Evolutionary conservation across 371 early-diverging fungal genomes (phyloP).

Genomic region (Rhizomucor pusillus): DNA sequence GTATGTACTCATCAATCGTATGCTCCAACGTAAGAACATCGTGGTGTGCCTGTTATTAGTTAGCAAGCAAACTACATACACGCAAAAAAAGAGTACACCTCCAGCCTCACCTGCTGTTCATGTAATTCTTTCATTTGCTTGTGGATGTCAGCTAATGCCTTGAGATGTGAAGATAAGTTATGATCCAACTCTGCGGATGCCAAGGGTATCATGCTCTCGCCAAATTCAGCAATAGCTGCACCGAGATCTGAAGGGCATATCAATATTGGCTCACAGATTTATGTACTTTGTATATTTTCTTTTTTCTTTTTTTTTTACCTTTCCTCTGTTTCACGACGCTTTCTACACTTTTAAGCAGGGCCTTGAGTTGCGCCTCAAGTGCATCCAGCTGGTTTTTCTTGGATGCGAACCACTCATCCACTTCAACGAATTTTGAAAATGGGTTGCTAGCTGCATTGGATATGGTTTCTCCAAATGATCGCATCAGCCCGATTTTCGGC

Average conservation of each 20-base stretch:
- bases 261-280: background rate
- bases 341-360: constrained; percentile 80
- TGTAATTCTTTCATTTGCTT: constrained; percentile 76
- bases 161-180: constrained; percentile 60
- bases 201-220: constrained; percentile 77
- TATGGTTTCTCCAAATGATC: constrained; percentile 49
- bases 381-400: constrained; percentile 77
- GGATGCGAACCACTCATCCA: constrained; percentile 76
- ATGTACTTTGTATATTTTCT: no score
- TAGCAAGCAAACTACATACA: constrained; percentile 20
- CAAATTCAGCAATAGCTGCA: constrained; percentile 76
- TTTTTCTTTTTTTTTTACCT: no score
- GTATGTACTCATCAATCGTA: constrained; percentile 86
- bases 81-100: background rate
- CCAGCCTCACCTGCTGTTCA: constrained; percentile 55
- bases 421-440: constrained; percentile 44
- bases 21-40: constrained; percentile 75
- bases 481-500: constrained; percentile 30
- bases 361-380: constrained; percentile 82
- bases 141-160: constrained; percentile 73
- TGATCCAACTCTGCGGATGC: constrained; percentile 73
- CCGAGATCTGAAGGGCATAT: constrained; percentile 58
- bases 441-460: constrained; percentile 45
- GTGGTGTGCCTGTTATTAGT: constrained; percentile 44
- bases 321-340: constrained; percentile 77